Base-by-base conservation (phyloP, 805 yeast genomes). In the Saccharomycopsis vini region DNA sequence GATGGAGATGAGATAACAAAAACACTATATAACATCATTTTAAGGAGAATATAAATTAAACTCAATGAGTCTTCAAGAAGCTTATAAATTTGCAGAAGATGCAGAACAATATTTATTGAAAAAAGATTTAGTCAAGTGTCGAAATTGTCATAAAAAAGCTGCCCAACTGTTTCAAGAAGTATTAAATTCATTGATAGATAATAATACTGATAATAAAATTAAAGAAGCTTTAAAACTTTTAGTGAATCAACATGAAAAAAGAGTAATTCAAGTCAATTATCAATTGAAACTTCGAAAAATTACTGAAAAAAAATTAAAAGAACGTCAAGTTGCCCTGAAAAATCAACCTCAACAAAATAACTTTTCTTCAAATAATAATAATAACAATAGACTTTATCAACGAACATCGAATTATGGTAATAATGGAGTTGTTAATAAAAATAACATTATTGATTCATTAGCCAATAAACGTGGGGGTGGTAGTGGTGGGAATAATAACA, bases 41-140 rank as follows among this genome's bases (percentile, higher is more conserved):
- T n/a, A n/a, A n/a, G n/a, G n/a, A n/a, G n/a, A n/a, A n/a, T n/a
- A n/a, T n/a, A n/a, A n/a, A n/a, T n/a, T n/a, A n/a, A n/a, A n/a
- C n/a, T n/a, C n/a, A 20, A 42, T 38, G 42, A 10, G 42, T 7
- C 21, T 42, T 5, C 41, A 44, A 36, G 42, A 44, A 20, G 44
- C 44, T 13, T 36, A 44, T n/a, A 16, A 22, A 18, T 35, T 35
- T 9, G 39, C 42, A 3, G 44, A 40, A n/a, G 41, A 36, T 33
- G 48, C 44, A 9, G 48, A 44, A 24, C 28, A 15, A 9, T 20
- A 35, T 5, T 13, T 24, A 4, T 4, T 4, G 4, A 42, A 31
- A 15, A 28, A 42, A 24, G 40, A 40, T 6, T 44, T 16, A 23
- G 5, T 31, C 7, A 31, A 30, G 19, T 37, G 39, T 9, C 40